Evolutionary conservation across 352 stramenopile species (phyloP), one percentile per base, ranked within the genome.

Genomic region (Peronospora destructor): DNA sequence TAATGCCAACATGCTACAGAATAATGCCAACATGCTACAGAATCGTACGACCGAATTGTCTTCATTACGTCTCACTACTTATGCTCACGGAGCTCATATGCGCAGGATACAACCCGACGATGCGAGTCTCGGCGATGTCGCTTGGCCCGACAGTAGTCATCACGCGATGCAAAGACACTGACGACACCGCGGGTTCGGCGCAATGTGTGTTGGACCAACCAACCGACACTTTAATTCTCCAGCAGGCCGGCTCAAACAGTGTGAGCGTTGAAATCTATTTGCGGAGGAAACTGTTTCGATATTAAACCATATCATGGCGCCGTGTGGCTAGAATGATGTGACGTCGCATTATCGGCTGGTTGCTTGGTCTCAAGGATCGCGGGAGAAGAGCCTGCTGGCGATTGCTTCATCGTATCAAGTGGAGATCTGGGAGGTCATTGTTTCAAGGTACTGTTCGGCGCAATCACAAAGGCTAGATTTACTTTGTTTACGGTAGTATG

Each of bases 91-190:
- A 3, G 32, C 17, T 37, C 13, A 38, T 6, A 17, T 25, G 6
- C 32, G 4, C 26, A 83, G 72, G 56, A 46, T 83, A 78, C 50
- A 73, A 76, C 39, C n/a, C 53, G 9, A 50, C 40, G 41, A 38
- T 83, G 44, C 46, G 61, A n/a, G 48, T 72, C 45, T 67, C 56
- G 12, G 72, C 72, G 12, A 53, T 72, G 51, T 42, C 69, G 11
- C 50, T 60, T 21, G 61, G 55, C 9, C 33, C 59, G n/a, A 68
- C 48, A 6, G 64, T 83, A 37, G 59, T 59, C 21, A 56, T 83
- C 50, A 60, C 54, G 16, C 53, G 45, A 3, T 63, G 54, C 28
- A 38, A 38, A 44, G 35, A 61, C 19, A 47, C 23, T 4, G 55
- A 64, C 21, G 23, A 4, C 11, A 51, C 25, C n/a, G 1, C 40